phyloP scores from a whole-genome alignment of 2,329 filamentous ascomycete genomes.

The Talaromyces sp. region DNA sequence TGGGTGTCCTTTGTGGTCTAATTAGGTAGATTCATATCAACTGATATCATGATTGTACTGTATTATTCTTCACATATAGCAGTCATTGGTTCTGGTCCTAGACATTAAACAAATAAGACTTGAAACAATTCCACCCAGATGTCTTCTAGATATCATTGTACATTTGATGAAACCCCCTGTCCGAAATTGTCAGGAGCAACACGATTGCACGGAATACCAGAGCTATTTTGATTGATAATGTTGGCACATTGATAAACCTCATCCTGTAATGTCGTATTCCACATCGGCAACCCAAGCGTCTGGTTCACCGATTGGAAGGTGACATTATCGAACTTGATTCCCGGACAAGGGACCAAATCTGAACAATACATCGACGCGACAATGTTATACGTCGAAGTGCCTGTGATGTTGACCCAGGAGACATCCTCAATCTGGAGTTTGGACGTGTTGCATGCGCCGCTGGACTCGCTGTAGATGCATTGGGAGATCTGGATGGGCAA shows the following conservation, averaged over 20 bases:
- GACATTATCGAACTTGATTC: conserved; percentile 46
- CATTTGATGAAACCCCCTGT: conserved; percentile 14
- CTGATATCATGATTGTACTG: no score
- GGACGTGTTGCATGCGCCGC: conserved; percentile 14
- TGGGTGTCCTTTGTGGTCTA: no score
- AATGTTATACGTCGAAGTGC: conserved; percentile 50
- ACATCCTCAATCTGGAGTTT: conserved; percentile 47
- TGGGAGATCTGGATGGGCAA: conserved; percentile 28
- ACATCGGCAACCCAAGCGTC: conserved; percentile 30
- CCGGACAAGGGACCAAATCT: conserved; percentile 43
- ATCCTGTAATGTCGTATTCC: conserved; percentile 23
- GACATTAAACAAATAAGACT: no score
- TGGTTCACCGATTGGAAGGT: conserved; percentile 45
- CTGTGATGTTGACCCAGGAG: conserved; percentile 51
- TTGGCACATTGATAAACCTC: conserved; percentile 47
- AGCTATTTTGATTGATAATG: conserved; percentile 27
- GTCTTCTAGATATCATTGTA: neutral
- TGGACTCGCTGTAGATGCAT: conserved; percentile 24
- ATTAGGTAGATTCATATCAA: no score
- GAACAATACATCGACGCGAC: conserved; percentile 49
- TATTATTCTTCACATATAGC: no score
- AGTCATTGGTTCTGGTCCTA: no score
- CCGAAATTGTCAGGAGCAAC: conserved; percentile 26
- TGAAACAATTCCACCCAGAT: no score
- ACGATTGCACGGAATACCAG: conserved; percentile 28